A percentile compares a stretch with the other conserved stretches of the same genome.
Conservation (phyloP, 768 basidiomycete species). For the Lentinula lateritia region DNA sequence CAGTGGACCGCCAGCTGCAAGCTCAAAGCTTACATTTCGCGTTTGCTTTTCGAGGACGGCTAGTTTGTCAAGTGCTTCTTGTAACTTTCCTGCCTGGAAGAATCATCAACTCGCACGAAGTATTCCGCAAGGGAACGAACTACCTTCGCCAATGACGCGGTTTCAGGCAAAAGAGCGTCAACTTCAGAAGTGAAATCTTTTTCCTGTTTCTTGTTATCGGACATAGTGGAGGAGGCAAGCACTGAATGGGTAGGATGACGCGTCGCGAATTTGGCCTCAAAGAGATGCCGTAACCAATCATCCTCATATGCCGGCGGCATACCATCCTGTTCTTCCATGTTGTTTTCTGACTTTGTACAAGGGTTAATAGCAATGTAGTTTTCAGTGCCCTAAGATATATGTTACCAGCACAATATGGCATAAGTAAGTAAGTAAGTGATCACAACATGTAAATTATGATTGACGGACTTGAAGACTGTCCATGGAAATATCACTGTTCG, state of each 20-base stretch:
- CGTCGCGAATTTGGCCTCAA: constrained; percentile 36
- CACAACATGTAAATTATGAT: constrained; percentile 32
- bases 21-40: constrained; percentile 66
- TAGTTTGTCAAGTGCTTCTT: constrained; percentile 87
- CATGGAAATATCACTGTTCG: constrained; percentile 29
- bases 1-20: neutral
- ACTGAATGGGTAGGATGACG: constrained; percentile 36
- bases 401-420: constrained; percentile 17
- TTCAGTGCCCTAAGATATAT: neutral
- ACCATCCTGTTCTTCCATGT: neutral
- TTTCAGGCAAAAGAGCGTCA: constrained; percentile 65
- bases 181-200: constrained; percentile 87
- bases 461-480: constrained; percentile 42
- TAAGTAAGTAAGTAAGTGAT: constrained; percentile 25
- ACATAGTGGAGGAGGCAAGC: constrained; percentile 45
- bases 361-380: neutral
- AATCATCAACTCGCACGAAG: constrained; percentile 10
- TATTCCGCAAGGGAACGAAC: constrained; percentile 12
- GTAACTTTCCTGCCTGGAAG: constrained; percentile 68
- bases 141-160: constrained; percentile 67
- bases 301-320: constrained; percentile 20
- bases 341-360: neutral
- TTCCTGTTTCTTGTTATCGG: constrained; percentile 80
- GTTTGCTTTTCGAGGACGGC: constrained; percentile 91
- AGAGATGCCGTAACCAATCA: constrained; percentile 35